Evolutionary conservation across 1,284 basidiomycete genomes (phyloP).

Genomic region (Marasmius oreades): DNA sequence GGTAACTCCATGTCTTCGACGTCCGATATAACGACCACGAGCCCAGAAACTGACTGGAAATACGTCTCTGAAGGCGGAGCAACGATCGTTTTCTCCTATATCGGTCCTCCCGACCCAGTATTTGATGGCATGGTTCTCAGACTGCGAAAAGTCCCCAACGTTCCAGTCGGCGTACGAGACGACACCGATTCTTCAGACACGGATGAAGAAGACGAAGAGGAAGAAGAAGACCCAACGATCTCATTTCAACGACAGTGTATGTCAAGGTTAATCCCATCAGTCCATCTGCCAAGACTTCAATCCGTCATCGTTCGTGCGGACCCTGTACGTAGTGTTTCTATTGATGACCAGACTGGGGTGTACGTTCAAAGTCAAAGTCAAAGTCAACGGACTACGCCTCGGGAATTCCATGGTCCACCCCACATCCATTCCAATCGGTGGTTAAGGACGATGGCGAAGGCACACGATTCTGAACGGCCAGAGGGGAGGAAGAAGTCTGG

Average conservation of each 20-base stretch:
- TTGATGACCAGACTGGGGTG: not conserved
- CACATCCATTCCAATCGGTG: constrained; percentile 2
- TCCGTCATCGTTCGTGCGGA: constrained; percentile 44
- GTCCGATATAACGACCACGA: not conserved
- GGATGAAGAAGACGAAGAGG: constrained; percentile 9
- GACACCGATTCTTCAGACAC: constrained; percentile 3
- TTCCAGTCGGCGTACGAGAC: constrained; percentile 4
- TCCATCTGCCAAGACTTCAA: constrained; percentile 55
- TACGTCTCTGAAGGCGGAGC: constrained; percentile 91
- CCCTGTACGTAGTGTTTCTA: not conserved
- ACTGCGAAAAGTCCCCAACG: constrained; percentile 53
- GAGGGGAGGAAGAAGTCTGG: constrained; percentile 48
- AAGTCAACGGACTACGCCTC: not conserved
- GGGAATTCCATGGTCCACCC: not conserved
- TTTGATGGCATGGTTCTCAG: constrained; percentile 71
- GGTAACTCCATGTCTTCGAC: no score
- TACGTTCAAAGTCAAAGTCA: not conserved
- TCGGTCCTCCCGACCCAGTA: constrained; percentile 42
- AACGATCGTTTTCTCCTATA: constrained; percentile 82
- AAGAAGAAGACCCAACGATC: constrained; percentile 37
- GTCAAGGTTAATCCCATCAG: constrained; percentile 51
- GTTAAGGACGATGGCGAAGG: constrained; percentile 34
- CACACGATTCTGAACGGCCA: constrained; percentile 53
- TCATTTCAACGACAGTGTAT: constrained; percentile 63
- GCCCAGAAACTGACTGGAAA: constrained; percentile 53